Evolutionary conservation across 352 stramenopile genomes (phyloP).

Genomic region (Globisporangium parvum): DNA sequence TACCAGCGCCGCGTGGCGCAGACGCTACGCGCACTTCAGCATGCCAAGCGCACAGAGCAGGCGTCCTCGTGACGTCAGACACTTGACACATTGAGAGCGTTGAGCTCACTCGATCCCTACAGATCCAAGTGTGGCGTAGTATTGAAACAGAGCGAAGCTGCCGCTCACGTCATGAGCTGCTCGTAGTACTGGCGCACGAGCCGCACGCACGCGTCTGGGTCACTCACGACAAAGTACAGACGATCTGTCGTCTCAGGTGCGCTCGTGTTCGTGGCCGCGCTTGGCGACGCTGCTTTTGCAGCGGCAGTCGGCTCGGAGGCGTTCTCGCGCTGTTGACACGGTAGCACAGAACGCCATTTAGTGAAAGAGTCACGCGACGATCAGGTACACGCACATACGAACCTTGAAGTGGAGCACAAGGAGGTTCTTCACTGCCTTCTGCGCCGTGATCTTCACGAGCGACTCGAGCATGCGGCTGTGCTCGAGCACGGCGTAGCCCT

Average conservation of each 20-base stretch:
- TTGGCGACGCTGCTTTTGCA: not conserved
- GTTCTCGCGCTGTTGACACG: no score
- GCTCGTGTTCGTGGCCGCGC: not conserved
- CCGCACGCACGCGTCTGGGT: constrained; percentile 12
- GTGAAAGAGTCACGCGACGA: no score
- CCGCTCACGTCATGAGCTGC: constrained; percentile 9
- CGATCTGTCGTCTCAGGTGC: not conserved
- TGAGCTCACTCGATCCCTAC: no score
- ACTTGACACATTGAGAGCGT: no score
- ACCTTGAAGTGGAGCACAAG: constrained; percentile 79
- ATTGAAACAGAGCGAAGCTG: not conserved
- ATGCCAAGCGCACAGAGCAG: constrained; percentile 1
- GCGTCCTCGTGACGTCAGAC: no score
- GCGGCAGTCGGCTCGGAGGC: not conserved
- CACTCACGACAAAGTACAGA: constrained; percentile 14
- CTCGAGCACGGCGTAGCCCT: constrained; percentile 54
- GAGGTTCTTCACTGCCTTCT: constrained; percentile 50
- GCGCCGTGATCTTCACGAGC: constrained; percentile 48
- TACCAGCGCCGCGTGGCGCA: constrained; percentile 40
- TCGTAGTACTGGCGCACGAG: constrained; percentile 15
- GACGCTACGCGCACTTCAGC: constrained; percentile 38
- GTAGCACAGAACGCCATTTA: no score
- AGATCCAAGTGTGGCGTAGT: no score
- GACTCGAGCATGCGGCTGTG: constrained; percentile 45
- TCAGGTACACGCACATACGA: no score